Evolutionary conservation across 73 alveolate species (phyloP), one percentile per base, ranked within the genome.

Genomic region (Paramecium pentaurelia): DNA sequence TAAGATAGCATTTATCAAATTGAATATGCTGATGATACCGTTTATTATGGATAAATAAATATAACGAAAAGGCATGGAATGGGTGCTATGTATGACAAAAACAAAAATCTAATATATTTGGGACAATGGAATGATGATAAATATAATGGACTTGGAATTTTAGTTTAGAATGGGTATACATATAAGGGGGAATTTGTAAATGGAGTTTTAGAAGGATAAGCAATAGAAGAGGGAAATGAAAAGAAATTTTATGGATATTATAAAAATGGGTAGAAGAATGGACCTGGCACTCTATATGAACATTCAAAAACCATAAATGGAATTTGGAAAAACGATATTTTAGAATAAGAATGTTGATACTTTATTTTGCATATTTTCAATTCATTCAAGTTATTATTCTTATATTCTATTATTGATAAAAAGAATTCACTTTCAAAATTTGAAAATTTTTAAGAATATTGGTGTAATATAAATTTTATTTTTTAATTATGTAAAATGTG

Each of bases 101-200:
- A 80, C 12, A 44, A 80, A 45, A 27, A 80, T 27, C 30, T 80
- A 8, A 80, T 80, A 11, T 80, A 80, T 47, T 18, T 27, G 75
- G 91, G 91, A 6, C 3, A 80, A 80, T 80, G 91, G 91, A 80
- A 80, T 22, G 58, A 80, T 44, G 91, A 80, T 36, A 80, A 80
- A 80, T 80, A 32, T 80, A 30, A 80, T 80, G 91, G 91, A 80
- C 32, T 80, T 45, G 91, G 91, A 7, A 18, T 80, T 12, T 47
- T 80, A 20, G 30, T 18, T 45, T 11, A 27, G 49, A 49, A 80
- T 42, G 58, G 58, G 10, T 22, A 25, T 27, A 80, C 49, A 6
- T 80, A 45, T 27, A 80, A 80, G 7, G 91, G 91, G 4, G 77
- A 80, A 80, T 80, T 80, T 47, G 12, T 32, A 40, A 44, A 80